phyloP scores from a whole-genome alignment of 2,329 filamentous ascomycete species.

The Cladosporium sp. region DNA sequence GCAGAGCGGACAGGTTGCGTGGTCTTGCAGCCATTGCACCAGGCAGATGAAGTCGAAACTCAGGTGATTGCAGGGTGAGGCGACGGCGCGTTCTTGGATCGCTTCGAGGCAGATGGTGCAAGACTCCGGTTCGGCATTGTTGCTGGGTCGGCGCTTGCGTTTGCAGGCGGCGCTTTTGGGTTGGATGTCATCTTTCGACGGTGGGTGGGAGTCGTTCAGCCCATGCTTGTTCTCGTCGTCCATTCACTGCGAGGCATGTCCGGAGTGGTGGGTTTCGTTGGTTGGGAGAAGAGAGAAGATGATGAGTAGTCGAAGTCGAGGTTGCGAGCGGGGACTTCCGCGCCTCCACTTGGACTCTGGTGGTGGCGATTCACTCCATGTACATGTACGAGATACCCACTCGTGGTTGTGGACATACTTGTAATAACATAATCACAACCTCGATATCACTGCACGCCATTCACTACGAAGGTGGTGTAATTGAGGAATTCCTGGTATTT shows the following conservation, averaged over 20 bases:
- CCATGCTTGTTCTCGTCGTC: slow-evolving; percentile 11
- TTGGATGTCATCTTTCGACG: slow-evolving; percentile 19
- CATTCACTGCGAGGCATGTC: slow-evolving; percentile 17
- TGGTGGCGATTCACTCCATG: too few species aligned
- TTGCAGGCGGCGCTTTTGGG: slow-evolving; percentile 24
- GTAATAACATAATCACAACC: too few species aligned
- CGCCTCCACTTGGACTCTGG: too few species aligned
- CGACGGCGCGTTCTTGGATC: slow-evolving; percentile 67
- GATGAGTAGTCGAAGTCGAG: neutral
- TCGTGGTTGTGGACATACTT: too few species aligned
- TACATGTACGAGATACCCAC: too few species aligned
- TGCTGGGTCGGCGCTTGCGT: slow-evolving; percentile 3
- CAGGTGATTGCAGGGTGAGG: slow-evolving; percentile 72
- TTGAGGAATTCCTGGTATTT: too few species aligned
- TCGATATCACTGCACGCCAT: too few species aligned
- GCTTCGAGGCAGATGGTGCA: slow-evolving; percentile 86
- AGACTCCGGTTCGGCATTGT: slow-evolving; percentile 37
- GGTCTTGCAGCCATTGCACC: slow-evolving; percentile 72
- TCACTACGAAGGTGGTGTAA: too few species aligned
- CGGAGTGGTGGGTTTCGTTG: neutral
- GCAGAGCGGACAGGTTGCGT: slow-evolving; percentile 75
- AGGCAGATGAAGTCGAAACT: slow-evolving; percentile 86
- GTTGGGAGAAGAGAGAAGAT: neutral
- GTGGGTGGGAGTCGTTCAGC: slow-evolving; percentile 6
- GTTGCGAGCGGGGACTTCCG: too few species aligned